phyloP scores from a whole-genome alignment of 1,284 basidiomycete genomes.

The Cryptococcus sp. region DNA sequence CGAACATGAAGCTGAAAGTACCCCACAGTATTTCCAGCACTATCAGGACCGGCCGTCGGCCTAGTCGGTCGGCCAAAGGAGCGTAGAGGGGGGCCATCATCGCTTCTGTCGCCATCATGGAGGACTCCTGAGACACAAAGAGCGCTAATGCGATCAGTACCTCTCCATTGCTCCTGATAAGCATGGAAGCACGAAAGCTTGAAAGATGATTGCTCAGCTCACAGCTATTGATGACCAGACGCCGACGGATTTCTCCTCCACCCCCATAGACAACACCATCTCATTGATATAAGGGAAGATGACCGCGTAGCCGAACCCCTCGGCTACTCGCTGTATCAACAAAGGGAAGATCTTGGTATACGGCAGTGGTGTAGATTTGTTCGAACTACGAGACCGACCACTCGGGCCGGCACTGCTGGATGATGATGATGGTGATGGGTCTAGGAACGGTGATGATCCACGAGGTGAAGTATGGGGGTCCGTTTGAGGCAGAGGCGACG shows the following conservation, averaged over 20 bases:
- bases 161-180: no score
- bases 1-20: slow-evolving; percentile 25
- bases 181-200: not conserved
- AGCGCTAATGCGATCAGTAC: not conserved
- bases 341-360: slow-evolving; percentile 36
- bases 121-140: slow-evolving; percentile 41
- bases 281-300: slow-evolving; percentile 50
- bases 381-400: no score
- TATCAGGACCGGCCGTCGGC: slow-evolving; percentile 40
- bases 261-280: slow-evolving; percentile 42
- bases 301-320: slow-evolving; percentile 42
- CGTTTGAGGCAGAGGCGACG: no score
- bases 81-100: slow-evolving; percentile 42
- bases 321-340: slow-evolving; percentile 31
- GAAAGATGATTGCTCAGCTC: slow-evolving; percentile 10
- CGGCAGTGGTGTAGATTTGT: slow-evolving; percentile 30
- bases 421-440: no score
- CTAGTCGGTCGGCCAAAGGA: slow-evolving; percentile 35
- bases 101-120: slow-evolving; percentile 42
- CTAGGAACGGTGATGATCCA: no score
- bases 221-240: slow-evolving; percentile 43
- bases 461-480: no score
- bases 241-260: slow-evolving; percentile 40
- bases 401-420: no score
- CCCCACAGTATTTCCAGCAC: slow-evolving; percentile 24